phyloP scores from a whole-genome alignment of 768 basidiomycete genomes.

The Paxillus involutus region DNA sequence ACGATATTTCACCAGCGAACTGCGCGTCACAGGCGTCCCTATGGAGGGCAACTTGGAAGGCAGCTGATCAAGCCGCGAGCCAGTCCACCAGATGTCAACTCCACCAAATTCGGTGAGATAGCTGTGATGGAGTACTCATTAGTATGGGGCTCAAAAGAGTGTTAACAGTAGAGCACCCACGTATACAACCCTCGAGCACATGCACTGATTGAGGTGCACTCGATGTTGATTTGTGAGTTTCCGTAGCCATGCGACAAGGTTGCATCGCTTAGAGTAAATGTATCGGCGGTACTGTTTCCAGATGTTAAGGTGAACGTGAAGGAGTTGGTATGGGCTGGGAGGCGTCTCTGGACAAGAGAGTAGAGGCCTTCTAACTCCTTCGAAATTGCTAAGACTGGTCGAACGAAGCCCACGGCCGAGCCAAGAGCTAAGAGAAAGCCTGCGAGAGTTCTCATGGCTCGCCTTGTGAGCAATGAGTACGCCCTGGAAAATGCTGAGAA shows the following conservation, averaged over 20 bases:
- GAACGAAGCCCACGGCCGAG: not conserved
- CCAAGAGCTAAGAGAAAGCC: not conserved
- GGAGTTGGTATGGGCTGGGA: constrained; percentile 31
- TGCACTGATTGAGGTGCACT: constrained; percentile 36
- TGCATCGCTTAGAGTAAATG: constrained; percentile 33
- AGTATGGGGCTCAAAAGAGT: not conserved
- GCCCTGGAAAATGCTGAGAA: too few relatives aligned
- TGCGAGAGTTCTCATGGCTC: constrained; percentile 1
- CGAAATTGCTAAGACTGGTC: not conserved
- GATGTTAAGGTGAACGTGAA: constrained; percentile 33
- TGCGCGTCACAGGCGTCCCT: constrained; percentile 30
- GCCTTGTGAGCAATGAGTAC: not conserved
- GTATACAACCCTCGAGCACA: constrained; percentile 40
- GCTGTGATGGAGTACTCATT: constrained; percentile 9
- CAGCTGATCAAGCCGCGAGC: constrained; percentile 36
- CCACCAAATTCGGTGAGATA: constrained; percentile 37
- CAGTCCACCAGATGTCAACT: constrained; percentile 46
- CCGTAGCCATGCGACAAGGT: constrained; percentile 5
- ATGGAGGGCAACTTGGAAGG: constrained; percentile 30
- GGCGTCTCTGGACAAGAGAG: constrained; percentile 33
- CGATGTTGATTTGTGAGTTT: constrained; percentile 22
- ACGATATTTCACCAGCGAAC: constrained; percentile 37
- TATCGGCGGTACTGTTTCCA: constrained; percentile 21
- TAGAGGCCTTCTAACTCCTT: constrained; percentile 32
- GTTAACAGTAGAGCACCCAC: constrained; percentile 20